phyloP scores from a whole-genome alignment of 768 basidiomycete species.

The Nidularia pulvinata region DNA sequence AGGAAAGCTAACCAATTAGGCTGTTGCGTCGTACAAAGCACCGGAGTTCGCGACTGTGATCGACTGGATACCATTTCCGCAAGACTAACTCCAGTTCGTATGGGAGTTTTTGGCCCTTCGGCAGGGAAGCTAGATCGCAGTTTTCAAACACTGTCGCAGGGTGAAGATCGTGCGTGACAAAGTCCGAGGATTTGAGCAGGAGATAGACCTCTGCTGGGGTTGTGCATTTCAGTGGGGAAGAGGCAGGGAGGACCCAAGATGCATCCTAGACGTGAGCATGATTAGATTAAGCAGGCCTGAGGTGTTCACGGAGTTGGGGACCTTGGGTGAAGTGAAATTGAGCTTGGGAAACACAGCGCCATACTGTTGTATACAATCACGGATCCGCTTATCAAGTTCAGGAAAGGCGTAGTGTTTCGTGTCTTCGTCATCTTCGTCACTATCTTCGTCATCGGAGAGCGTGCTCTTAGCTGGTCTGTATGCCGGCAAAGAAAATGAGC shows the following conservation, averaged over 20 bases:
- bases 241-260: slow-evolving; percentile 85
- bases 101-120: slow-evolving; percentile 2
- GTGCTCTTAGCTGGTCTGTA: slow-evolving; percentile 51
- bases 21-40: slow-evolving; percentile 82
- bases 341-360: slow-evolving; percentile 94
- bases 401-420: slow-evolving; percentile 67
- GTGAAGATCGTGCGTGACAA: slow-evolving; percentile 78
- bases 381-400: slow-evolving; percentile 73
- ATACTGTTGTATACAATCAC: slow-evolving; percentile 62
- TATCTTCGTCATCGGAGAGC: slow-evolving; percentile 58
- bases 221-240: slow-evolving; percentile 84
- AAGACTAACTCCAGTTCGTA: slow-evolving; percentile 85
- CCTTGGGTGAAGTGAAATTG: slow-evolving; percentile 95
- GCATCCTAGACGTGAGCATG: slow-evolving; percentile 64
- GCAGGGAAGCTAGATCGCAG: slow-evolving; percentile 29
- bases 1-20: slow-evolving; percentile 62
- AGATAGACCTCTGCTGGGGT: slow-evolving; percentile 91
- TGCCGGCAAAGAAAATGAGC: slow-evolving; percentile 1
- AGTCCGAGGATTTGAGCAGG: slow-evolving; percentile 91
- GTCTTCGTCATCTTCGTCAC: slow-evolving; percentile 33
- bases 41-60: slow-evolving; percentile 81
- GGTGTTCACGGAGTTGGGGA: too few species aligned
- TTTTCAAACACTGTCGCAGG: slow-evolving; percentile 64
- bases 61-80: slow-evolving; percentile 88
- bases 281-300: too few species aligned